Base-by-base conservation (phyloP, 2,329 filamentous ascomycete species). In the Talaromyces sp. region DNA sequence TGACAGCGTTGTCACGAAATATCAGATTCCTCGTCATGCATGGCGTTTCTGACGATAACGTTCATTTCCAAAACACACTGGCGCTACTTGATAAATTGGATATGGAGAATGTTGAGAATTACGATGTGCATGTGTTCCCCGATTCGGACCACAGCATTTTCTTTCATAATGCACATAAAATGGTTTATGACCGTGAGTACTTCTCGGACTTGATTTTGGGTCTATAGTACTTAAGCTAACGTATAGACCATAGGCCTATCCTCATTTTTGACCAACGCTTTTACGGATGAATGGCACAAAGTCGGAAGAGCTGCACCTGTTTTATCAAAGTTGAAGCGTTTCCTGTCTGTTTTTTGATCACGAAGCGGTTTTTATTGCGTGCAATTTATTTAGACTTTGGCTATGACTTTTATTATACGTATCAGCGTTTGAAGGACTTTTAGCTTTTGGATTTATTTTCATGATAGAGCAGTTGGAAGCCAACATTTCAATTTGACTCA, bases 1-100 rank as follows among this genome's bases (percentile, higher is more conserved):
- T 87, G 64, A 81, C 84, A 0, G 89, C 91, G 0, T 81, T 99
- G 7, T 80, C 82, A 4, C 76, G 86, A 65, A 96, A 89, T 72
- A 89, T 93, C 63, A 87, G 93, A 32, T 99, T 98, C 79, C 80
- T 99, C 43, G 74, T 99, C 68, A 97, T 98, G 90, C 95, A 99
- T 72, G 95, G 95, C 66, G 85, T 92, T n/a, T 89, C 90, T 8
- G 95, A 99, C 70, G 95, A 99, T 76, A 99, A 99, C 69, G 95
- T 99, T 13, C 96, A 99, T 74, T 87, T 96, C 75, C 96, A 99
- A 75, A 98, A 96, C 75, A 92, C 93, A 0, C 83, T 98, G 61
- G 90, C 87, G 1, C 77, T 99, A 63, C 81, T 99, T 53, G 96
- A 99, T 73, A 88, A 88, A 68, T 81, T 99, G 51, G 91, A 99